phyloP scores from a whole-genome alignment of 805 yeast genomes.

The Candida berthetii region DNA sequence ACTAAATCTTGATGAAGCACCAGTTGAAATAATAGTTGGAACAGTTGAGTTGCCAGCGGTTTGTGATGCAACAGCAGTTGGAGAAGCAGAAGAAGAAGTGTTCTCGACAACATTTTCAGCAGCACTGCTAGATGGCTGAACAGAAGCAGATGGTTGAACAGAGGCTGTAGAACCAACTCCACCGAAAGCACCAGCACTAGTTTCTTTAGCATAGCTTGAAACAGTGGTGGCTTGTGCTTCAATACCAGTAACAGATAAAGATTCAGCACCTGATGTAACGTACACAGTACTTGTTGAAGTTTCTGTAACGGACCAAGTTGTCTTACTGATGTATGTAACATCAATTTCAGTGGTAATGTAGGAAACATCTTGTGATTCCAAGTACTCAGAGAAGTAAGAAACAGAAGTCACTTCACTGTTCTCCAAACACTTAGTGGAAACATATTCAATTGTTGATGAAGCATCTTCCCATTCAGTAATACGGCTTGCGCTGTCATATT shows the following conservation, averaged over 20 bases:
- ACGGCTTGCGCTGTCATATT: constrained; percentile 10
- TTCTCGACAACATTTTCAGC: no score
- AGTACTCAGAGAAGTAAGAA: constrained; percentile 11
- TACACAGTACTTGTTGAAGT: constrained; percentile 15
- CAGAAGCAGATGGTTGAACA: no score
- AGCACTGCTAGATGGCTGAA: no score
- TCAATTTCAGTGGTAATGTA: constrained; percentile 14
- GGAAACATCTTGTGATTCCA: constrained; percentile 14
- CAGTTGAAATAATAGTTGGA: background rate
- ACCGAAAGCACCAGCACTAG: no score
- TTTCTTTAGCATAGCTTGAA: background rate
- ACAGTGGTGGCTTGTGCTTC: constrained; percentile 2
- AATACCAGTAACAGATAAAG: background rate
- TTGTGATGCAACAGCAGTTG: constrained; percentile 1
- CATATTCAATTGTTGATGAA: constrained; percentile 8
- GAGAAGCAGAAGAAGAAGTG: no score
- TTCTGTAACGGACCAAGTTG: constrained; percentile 12
- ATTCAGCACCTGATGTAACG: constrained; percentile 3
- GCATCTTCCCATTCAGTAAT: constrained; percentile 17
- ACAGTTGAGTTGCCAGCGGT: background rate
- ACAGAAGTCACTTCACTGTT: constrained; percentile 11
- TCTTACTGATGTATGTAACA: constrained; percentile 16
- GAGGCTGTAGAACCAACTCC: no score
- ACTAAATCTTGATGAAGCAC: background rate
- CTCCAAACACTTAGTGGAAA: constrained; percentile 16